Percentiles rank a stretch among this genome's conserved stretches.
Evolutionary conservation across 2,329 filamentous ascomycete species (phyloP).

Genomic region (Dactylonectria estremocensis): DNA sequence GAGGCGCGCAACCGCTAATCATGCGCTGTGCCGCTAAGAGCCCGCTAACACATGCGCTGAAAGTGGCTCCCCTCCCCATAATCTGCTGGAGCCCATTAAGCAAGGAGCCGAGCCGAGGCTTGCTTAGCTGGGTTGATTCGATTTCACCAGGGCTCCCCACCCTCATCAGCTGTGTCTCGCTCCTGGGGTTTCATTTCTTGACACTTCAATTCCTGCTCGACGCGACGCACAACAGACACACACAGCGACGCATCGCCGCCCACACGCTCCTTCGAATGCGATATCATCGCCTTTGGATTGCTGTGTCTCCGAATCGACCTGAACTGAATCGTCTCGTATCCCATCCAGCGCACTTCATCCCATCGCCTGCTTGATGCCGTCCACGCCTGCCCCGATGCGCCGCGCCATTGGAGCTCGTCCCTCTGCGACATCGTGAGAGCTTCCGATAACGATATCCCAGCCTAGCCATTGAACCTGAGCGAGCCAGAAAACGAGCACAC

Average conservation of each 20-base stretch:
- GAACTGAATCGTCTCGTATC: background rate
- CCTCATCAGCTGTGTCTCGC: background rate
- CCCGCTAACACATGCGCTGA: slow-evolving; percentile 14
- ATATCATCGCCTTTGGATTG: background rate
- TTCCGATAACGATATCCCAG: slow-evolving; percentile 3
- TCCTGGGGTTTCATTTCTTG: background rate
- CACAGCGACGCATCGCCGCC: background rate
- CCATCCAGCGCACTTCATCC: slow-evolving; percentile 8
- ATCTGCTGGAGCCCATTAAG: slow-evolving; percentile 7
- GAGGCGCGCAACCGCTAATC: background rate
- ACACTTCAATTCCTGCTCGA: slow-evolving; percentile 1
- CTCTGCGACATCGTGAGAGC: slow-evolving; percentile 38
- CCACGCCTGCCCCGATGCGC: slow-evolving; percentile 43
- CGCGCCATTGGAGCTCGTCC: slow-evolving; percentile 44
- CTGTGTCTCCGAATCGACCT: background rate
- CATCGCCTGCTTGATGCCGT: slow-evolving; percentile 43
- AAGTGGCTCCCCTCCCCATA: slow-evolving; percentile 1
- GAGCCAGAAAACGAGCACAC: slow-evolving; percentile 2
- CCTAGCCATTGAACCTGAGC: slow-evolving; percentile 24
- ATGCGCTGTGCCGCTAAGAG: slow-evolving; percentile 3
- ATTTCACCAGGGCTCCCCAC: background rate
- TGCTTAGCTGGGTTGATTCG: background rate
- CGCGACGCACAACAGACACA: slow-evolving; percentile 3
- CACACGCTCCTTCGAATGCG: background rate
- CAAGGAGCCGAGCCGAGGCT: slow-evolving; percentile 6